phyloP scores from a whole-genome alignment of 805 yeast species.

The Barnettozyma populi region DNA sequence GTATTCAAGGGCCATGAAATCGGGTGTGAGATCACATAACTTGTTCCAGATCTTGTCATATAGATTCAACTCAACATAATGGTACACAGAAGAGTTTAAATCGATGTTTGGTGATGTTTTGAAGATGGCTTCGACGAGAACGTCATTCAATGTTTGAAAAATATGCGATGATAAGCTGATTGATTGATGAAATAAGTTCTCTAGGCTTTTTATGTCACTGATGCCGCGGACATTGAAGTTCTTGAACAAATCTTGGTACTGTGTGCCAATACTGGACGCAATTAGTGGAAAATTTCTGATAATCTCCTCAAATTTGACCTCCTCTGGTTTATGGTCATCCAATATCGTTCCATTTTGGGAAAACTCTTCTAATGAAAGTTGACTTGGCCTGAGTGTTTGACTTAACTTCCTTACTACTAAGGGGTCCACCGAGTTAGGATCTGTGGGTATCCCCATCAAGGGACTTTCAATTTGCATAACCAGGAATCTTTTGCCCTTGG shows the following conservation, averaged over 20 bases:
- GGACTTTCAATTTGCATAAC: slow-evolving; percentile 55
- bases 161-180: slow-evolving; percentile 25
- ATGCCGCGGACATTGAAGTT: slow-evolving; percentile 31
- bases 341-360: neutral
- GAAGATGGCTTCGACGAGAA: slow-evolving; percentile 22
- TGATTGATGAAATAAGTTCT: slow-evolving; percentile 24
- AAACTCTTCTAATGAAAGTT: slow-evolving; percentile 3
- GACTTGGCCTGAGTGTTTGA: neutral
- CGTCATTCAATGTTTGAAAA: slow-evolving; percentile 23
- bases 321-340: neutral
- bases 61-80: slow-evolving; percentile 65
- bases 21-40: slow-evolving; percentile 26
- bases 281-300: slow-evolving; percentile 35
- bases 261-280: slow-evolving; percentile 33
- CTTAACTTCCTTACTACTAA: neutral
- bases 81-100: slow-evolving; percentile 50
- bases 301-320: slow-evolving; percentile 33
- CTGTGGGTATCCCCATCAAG: slow-evolving; percentile 35
- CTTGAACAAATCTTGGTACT: slow-evolving; percentile 35
- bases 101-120: slow-evolving; percentile 35
- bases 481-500: slow-evolving; percentile 50
- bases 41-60: slow-evolving; percentile 63
- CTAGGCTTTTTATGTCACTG: slow-evolving; percentile 23
- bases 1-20: slow-evolving; percentile 19
- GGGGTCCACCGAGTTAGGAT: neutral